A percentile compares a stretch with the other conserved stretches of the same genome.
phyloP scores from a whole-genome alignment of 129 eudicot species.

The Escallonia rubra region DNA sequence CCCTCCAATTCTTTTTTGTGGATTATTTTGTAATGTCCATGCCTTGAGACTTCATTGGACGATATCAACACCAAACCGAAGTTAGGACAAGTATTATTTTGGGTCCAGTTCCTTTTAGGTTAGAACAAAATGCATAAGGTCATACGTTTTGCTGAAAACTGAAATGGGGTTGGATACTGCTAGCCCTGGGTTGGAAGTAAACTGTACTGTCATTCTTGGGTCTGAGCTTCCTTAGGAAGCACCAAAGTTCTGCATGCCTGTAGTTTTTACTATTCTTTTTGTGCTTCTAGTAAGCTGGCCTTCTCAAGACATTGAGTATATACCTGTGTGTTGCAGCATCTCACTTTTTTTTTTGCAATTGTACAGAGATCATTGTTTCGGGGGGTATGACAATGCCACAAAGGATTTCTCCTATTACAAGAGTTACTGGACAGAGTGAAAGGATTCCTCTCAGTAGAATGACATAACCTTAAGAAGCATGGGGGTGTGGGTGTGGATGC shows the following conservation, averaged over 20 bases:
- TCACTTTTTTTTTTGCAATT: not conserved
- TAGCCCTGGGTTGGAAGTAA: not conserved
- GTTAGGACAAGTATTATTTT: no score
- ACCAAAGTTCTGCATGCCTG: not conserved
- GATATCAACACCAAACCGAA: not conserved
- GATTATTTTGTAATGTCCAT: no score
- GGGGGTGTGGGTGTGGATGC: not conserved
- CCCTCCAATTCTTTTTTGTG: not conserved
- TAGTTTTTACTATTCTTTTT: not conserved
- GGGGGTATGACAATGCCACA: slow-evolving; percentile 68
- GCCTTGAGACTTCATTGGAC: not conserved
- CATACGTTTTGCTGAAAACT: not conserved
- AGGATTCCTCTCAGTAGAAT: slow-evolving; percentile 31
- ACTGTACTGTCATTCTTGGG: not conserved
- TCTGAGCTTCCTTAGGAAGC: not conserved
- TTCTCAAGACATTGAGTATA: no score
- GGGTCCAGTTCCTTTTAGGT: no score
- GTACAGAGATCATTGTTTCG: slow-evolving; percentile 50
- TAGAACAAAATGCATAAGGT: no score
- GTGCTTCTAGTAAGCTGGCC: no score
- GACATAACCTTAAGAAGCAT: not conserved
- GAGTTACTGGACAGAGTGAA: slow-evolving; percentile 29
- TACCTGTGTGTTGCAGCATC: not conserved
- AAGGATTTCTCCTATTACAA: slow-evolving; percentile 29
- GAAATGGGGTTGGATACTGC: not conserved